Evolutionary conservation across 805 yeast species (phyloP).

Genomic region (Wickerhamiella azymoides): DNA sequence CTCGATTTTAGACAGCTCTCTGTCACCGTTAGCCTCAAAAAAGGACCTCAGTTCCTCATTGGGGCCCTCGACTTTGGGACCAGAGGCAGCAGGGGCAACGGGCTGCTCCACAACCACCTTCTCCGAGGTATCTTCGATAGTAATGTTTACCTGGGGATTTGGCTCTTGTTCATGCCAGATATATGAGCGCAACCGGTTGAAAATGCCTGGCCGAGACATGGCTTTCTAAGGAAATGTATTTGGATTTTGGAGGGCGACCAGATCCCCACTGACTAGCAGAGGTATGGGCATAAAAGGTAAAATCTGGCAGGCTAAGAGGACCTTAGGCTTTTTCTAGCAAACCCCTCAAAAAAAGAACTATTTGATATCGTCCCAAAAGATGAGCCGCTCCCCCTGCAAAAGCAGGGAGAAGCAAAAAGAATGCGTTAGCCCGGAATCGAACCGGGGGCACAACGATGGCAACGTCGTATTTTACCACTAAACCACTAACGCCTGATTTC

Average conservation of each 20-base stretch:
- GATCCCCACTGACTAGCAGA: background rate
- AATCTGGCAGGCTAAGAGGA: too few species aligned
- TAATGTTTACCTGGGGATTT: background rate
- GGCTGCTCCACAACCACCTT: background rate
- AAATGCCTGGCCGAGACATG: slow-evolving; percentile 3
- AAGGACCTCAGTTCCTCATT: slow-evolving; percentile 52
- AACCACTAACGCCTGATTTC: slow-evolving; percentile 12
- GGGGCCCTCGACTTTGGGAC: slow-evolving; percentile 21
- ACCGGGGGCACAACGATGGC: slow-evolving; percentile 18
- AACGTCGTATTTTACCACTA: slow-evolving; percentile 15
- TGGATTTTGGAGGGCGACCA: too few species aligned
- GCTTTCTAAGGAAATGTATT: background rate
- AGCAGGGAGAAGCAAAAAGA: slow-evolving; percentile 2
- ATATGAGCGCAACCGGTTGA: slow-evolving; percentile 2
- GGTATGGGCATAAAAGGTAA: background rate
- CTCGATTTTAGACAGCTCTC: slow-evolving; percentile 57
- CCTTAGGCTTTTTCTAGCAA: too few species aligned
- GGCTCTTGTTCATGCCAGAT: slow-evolving; percentile 5
- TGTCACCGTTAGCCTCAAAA: slow-evolving; percentile 52
- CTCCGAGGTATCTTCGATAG: background rate
- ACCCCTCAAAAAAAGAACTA: too few species aligned
- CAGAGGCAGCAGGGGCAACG: background rate
- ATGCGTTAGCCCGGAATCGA: slow-evolving; percentile 20
- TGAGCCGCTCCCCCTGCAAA: background rate
- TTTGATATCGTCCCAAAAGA: too few species aligned